Conservation (phyloP, 164 flowering plant species). For the Magnolia kwangsiensis region DNA sequence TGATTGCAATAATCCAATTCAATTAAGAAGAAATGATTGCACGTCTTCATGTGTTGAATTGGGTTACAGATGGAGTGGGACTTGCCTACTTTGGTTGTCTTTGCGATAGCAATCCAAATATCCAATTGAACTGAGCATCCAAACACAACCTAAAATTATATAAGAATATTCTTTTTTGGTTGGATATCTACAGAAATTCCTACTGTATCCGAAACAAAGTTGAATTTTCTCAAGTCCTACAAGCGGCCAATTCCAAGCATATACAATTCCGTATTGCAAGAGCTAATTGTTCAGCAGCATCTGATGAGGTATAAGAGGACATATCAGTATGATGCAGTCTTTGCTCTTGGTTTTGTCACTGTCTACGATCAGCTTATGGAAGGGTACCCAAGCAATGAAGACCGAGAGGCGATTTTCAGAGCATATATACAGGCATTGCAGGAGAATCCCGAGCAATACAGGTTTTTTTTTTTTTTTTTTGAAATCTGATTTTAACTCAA, state of each 20-base stretch:
- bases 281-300: slow-evolving; percentile 91
- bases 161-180: background rate
- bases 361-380: slow-evolving; percentile 94
- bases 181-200: slow-evolving; percentile 49
- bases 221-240: slow-evolving; percentile 69
- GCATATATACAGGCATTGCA: slow-evolving; percentile 76
- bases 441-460: slow-evolving; percentile 88
- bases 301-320: slow-evolving; percentile 76
- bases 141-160: background rate
- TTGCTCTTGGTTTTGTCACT: slow-evolving; percentile 97
- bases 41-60: too few species aligned
- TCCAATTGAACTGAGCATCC: background rate
- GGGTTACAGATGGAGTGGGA: too few species aligned
- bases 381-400: slow-evolving; percentile 85
- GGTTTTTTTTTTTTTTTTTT: slow-evolving; percentile 36
- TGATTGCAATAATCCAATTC: too few species aligned
- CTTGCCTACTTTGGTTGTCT: too few species aligned
- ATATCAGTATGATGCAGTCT: slow-evolving; percentile 76
- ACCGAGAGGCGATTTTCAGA: slow-evolving; percentile 72
- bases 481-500: background rate
- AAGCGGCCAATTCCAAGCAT: slow-evolving; percentile 89
- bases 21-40: too few species aligned
- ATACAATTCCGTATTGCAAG: slow-evolving; percentile 86
- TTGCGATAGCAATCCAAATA: too few species aligned
- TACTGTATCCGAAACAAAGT: slow-evolving; percentile 86